These are phyloP conservation scores for Cnidoscolus chayamansa DNA, from an alignment of 441 rosid species.

Conservation along the genomic window DNA sequence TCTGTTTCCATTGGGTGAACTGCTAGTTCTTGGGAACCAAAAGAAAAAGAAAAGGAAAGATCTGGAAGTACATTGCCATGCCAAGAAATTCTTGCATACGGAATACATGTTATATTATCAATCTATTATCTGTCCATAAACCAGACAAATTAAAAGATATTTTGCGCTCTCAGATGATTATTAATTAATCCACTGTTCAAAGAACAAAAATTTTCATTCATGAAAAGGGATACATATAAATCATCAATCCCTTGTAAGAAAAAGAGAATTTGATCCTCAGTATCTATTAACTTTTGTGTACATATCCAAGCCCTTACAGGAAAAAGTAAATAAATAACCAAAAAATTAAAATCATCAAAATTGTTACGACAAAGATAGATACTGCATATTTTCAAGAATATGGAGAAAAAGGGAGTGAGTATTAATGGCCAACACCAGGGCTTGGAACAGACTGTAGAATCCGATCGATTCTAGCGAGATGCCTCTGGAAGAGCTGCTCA, in stretches of 20 bases:
- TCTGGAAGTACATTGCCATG: conserved; percentile 1
- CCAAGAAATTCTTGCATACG: neutral
- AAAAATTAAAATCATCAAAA: neutral
- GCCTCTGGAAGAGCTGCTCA: conserved; percentile 48
- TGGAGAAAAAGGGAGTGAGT: neutral
- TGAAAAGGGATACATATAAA: neutral
- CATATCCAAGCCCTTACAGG: neutral
- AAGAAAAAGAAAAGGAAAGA: neutral
- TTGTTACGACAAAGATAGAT: neutral
- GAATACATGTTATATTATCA: neutral
- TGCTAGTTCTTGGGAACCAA: neutral
- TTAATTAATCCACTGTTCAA: neutral
- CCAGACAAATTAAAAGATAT: neutral
- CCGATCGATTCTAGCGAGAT: conserved; percentile 53
- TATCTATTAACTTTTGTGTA: neutral
- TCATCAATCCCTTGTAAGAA: conserved; percentile 7
- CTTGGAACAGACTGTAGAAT: conserved; percentile 71
- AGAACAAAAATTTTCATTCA: too few species aligned
- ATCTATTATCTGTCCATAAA: neutral
- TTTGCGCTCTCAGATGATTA: neutral
- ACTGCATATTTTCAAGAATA: neutral
- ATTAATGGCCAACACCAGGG: conserved; percentile 67
- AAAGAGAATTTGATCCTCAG: neutral
- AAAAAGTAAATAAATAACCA: neutral
- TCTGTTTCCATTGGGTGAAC: neutral